Evolutionary conservation across 1,284 basidiomycete species (phyloP), one percentile per base, ranked within the genome.

Genomic region (Irpex sp.): DNA sequence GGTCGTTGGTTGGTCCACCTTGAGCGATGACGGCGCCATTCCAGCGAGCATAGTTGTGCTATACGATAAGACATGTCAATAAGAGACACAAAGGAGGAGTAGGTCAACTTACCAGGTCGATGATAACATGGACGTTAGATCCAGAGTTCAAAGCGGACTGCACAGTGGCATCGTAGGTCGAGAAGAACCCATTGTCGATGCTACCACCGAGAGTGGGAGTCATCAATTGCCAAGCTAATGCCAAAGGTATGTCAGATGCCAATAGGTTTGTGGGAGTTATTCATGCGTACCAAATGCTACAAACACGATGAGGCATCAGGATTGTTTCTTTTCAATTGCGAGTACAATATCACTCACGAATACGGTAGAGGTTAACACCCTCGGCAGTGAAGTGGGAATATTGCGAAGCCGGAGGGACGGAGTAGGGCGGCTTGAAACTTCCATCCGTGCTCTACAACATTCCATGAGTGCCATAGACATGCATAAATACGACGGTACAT

Each of bases 1-100:
- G 74, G 14, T 67, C 78, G 64, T 82, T 78, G 49, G 79, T 78
- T 2, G 84, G 83, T 8, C 83, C 83, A 58, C 81, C 83, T 65
- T 82, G 80, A 6, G 76, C 77, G 52, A 85, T 78, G 62, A 85
- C 78, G 36, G 66, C 70, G 21, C 76, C 77, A 61, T 82, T 79
- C 79, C 78, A 82, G 48, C 81, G 74, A 18, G 80, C 81, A 63
- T 82, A 83, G 73, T 82, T 82, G 71, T 82, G 81, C 75, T 73
- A 42, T 49, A 59, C 51, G 45, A 36, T 1, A 8, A 33, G 28
- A 7, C 28, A 33, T 33, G 28, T 33, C 28, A 33, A 33, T 33
- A 33, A 33, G 28, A 33, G 5, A 33, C 28, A 33, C 28, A 33
- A 6, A 2, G 28, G 33, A 18, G 53, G 36, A 19, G 21, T 56